phyloP scores from a whole-genome alignment of 2,329 filamentous ascomycete species.

The Hirsutella thompsonii region DNA sequence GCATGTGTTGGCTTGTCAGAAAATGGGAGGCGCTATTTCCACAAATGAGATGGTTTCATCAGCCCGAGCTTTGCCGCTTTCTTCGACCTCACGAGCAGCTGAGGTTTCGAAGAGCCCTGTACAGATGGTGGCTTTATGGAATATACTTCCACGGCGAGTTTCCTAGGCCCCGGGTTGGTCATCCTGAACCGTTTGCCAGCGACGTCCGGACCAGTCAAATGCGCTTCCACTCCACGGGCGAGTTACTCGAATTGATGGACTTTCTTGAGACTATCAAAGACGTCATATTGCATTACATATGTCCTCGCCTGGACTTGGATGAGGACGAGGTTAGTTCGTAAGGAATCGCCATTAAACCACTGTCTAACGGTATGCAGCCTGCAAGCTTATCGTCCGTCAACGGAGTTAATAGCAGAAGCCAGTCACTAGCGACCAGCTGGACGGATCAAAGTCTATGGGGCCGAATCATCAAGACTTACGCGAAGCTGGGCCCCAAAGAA shows the following conservation, averaged over 20 bases:
- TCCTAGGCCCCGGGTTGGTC: slow-evolving; percentile 21
- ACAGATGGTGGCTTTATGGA: slow-evolving; percentile 41
- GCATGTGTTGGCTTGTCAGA: slow-evolving; percentile 21
- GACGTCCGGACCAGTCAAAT: slow-evolving; percentile 29
- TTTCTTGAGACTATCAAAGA: slow-evolving; percentile 30
- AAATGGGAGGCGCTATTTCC: slow-evolving; percentile 27
- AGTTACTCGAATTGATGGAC: slow-evolving; percentile 32
- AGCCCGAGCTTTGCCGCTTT: slow-evolving; percentile 29
- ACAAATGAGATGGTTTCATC: slow-evolving; percentile 32
- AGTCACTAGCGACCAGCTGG: slow-evolving; percentile 21
- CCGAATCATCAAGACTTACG: slow-evolving; percentile 28
- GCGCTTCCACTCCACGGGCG: slow-evolving; percentile 27
- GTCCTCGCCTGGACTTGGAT: slow-evolving; percentile 28
- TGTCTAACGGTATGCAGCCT: slow-evolving; percentile 8
- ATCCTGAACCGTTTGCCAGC: slow-evolving; percentile 25
- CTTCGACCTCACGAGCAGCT: slow-evolving; percentile 27
- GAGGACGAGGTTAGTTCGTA: slow-evolving; percentile 18
- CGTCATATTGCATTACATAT: slow-evolving; percentile 31
- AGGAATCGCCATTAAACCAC: background rate
- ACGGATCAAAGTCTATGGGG: slow-evolving; percentile 22
- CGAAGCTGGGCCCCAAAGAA: slow-evolving; percentile 36
- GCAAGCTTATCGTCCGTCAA: slow-evolving; percentile 9
- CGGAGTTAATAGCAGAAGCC: slow-evolving; percentile 11
- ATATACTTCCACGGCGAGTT: slow-evolving; percentile 36
- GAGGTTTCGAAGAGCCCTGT: slow-evolving; percentile 37